phyloP scores from a whole-genome alignment of 1,139 yeast species.

The Blastobotrys proliferans region DNA sequence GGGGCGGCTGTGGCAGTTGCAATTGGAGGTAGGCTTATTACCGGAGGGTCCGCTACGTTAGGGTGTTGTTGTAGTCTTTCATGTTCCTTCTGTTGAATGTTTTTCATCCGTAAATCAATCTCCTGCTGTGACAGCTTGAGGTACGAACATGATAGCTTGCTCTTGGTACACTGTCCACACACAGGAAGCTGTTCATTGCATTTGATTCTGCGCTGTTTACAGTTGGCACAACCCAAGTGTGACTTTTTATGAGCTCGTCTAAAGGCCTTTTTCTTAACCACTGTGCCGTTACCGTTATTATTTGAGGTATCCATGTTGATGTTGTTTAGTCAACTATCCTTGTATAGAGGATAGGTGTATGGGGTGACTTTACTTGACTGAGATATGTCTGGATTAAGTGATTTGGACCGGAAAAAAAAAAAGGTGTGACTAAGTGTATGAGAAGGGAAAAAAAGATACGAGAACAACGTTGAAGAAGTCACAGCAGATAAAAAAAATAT shows the following conservation, averaged over 20 bases:
- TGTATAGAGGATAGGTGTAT: no score
- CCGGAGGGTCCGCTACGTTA: conserved; percentile 7
- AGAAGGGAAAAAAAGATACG: no score
- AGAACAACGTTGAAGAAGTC: no score
- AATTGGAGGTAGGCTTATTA: conserved; percentile 12
- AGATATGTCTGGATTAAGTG: no score
- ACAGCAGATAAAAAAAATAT: no score
- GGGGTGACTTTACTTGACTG: no score
- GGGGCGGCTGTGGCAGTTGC: not conserved
- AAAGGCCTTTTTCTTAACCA: conserved; percentile 11
- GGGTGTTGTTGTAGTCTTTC: no score
- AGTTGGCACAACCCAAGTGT: conserved; percentile 61
- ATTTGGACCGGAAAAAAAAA: no score
- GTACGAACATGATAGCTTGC: conserved; percentile 40
- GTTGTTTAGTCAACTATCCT: no score
- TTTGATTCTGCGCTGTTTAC: conserved; percentile 62
- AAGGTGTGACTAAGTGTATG: no score
- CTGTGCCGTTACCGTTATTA: no score
- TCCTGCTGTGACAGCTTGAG: conserved; percentile 27
- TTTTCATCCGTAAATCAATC: conserved; percentile 17
- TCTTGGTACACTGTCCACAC: conserved; percentile 58
- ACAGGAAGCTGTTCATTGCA: conserved; percentile 64
- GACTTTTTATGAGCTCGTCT: conserved; percentile 62
- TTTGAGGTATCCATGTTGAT: conserved; percentile 1
- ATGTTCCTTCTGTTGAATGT: conserved; percentile 8